Evolutionary conservation across 2,329 filamentous ascomycete species (phyloP).

Genomic region (Colletotrichum phormii): DNA sequence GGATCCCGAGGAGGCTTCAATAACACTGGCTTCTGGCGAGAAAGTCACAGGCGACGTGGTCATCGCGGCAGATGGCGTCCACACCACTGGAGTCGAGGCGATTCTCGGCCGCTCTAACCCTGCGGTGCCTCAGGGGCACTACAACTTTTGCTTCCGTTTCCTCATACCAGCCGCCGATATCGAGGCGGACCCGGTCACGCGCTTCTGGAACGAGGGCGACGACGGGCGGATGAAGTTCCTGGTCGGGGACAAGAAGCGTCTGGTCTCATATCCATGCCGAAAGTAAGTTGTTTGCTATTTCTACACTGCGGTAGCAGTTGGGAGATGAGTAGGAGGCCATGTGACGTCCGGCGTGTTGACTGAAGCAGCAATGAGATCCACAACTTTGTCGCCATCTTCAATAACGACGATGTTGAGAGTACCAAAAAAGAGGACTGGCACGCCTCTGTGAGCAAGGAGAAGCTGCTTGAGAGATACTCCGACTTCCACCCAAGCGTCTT

Average conservation of each 20-base stretch:
- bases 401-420: slow-evolving; percentile 39
- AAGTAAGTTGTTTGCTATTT: slow-evolving; percentile 39
- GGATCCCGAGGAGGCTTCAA: slow-evolving; percentile 42
- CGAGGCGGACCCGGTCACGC: slow-evolving; percentile 45
- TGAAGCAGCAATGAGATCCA: slow-evolving; percentile 44
- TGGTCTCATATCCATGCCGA: slow-evolving; percentile 49
- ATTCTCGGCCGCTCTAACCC: slow-evolving; percentile 44
- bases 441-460: slow-evolving; percentile 42
- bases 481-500: slow-evolving; percentile 44
- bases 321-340: background rate
- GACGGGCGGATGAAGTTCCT: slow-evolving; percentile 39
- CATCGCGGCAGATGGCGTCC: slow-evolving; percentile 58
- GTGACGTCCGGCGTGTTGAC: background rate
- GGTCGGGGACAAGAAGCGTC: slow-evolving; percentile 40
- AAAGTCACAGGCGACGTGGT: slow-evolving; percentile 50
- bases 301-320: too few relatives aligned
- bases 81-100: slow-evolving; percentile 45
- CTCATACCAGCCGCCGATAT: slow-evolving; percentile 45
- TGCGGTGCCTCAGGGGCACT: slow-evolving; percentile 42
- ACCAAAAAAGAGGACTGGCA: slow-evolving; percentile 45
- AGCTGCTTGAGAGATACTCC: slow-evolving; percentile 43
- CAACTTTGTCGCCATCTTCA: slow-evolving; percentile 50
- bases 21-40: slow-evolving; percentile 45
- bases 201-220: slow-evolving; percentile 43
- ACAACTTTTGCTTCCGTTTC: slow-evolving; percentile 51